Percentiles rank a stretch among this genome's conserved stretches.
Evolutionary conservation across 2,329 filamentous ascomycete species (phyloP).

Genomic region (Aspergillus spinulosporus): DNA sequence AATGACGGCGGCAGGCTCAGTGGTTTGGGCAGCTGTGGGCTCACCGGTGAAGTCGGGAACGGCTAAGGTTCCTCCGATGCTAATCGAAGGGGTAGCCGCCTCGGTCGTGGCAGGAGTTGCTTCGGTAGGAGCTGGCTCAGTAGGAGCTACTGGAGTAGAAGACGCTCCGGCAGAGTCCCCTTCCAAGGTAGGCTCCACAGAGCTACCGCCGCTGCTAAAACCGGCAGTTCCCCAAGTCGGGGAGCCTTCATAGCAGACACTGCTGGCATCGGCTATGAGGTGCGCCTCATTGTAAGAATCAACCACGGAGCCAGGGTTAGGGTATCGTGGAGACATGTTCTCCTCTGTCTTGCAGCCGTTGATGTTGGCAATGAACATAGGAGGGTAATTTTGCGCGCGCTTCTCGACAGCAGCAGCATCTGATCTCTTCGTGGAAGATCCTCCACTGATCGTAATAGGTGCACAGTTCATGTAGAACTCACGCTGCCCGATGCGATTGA

Average conservation of each 20-base stretch:
- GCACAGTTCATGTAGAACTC: slow-evolving; percentile 99
- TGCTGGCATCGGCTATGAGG: slow-evolving; percentile 34
- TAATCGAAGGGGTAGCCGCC: neutral
- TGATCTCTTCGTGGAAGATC: slow-evolving; percentile 48
- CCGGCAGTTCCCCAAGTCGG: slow-evolving; percentile 35
- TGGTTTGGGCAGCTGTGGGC: slow-evolving; percentile 15
- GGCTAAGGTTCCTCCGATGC: neutral
- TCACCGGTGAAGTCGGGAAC: slow-evolving; percentile 1
- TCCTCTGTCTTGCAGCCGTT: slow-evolving; percentile 59
- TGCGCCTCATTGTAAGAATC: slow-evolving; percentile 49
- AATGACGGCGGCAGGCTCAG: slow-evolving; percentile 22
- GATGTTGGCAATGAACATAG: slow-evolving; percentile 76
- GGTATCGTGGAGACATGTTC: slow-evolving; percentile 63
- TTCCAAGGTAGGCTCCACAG: slow-evolving; percentile 16
- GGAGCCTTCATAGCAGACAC: slow-evolving; percentile 30
- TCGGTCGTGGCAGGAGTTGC: neutral
- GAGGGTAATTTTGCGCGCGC: slow-evolving; percentile 61
- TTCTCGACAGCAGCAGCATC: slow-evolving; percentile 44
- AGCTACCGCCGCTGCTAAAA: slow-evolving; percentile 29
- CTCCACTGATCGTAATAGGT: slow-evolving; percentile 63
- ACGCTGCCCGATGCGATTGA: slow-evolving; percentile 87
- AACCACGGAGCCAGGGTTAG: slow-evolving; percentile 63
- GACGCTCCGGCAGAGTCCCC: neutral
- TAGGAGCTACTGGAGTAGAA: slow-evolving; percentile 20
- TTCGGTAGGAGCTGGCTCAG: slow-evolving; percentile 10